Evolutionary conservation across 352 stramenopile genomes (phyloP), one percentile per base, ranked within the genome.

Genomic region (Phytophthora aleatoria): DNA sequence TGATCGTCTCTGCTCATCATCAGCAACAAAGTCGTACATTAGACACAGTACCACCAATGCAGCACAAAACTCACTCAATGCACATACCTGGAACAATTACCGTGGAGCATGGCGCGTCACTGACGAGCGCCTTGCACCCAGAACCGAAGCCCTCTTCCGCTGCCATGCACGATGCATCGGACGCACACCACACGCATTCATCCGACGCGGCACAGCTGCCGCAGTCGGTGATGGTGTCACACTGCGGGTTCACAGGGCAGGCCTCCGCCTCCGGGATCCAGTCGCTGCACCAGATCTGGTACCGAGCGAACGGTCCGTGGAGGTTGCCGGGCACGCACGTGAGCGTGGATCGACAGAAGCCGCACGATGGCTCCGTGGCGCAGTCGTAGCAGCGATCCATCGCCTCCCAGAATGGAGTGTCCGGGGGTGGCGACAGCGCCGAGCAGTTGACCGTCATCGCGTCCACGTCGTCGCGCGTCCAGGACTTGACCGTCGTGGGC

Each of bases 301-400:
- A 68, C 15, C 60, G 57, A 33, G 66, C 61, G 35, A 71, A 70
- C 16, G 78, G 85, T 6, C 82, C 89, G 13, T 74, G 63, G n/a
- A 75, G 64, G 35, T 77, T 77, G n/a, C 93, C 91, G 3, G 68
- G 62, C 24, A 89, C 62, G 66, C 94, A 98, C 56, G 72, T 85
- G 64, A 98, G 80, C n/a, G 91, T 97, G 50, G 90, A 97, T 48
- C 92, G 73, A 62, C 94, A 98, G 58, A 92, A 98, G 3, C 94
- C 94, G 54, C 93, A 98, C 11, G 77, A 73, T 10, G 69, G 57
- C 43, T 82, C 73, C 7, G 68, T 58, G 33, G 91, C 63, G 54
- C 93, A 98, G 13, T 65, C 55, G 20, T 74, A 72, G 74, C 92
- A 98, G n/a, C 69, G 63, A 26, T 74, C 72, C 78, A 89, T 87